Base-by-base conservation (phyloP, 106 monocot genomes). In the Cymbidium sinense region DNA sequence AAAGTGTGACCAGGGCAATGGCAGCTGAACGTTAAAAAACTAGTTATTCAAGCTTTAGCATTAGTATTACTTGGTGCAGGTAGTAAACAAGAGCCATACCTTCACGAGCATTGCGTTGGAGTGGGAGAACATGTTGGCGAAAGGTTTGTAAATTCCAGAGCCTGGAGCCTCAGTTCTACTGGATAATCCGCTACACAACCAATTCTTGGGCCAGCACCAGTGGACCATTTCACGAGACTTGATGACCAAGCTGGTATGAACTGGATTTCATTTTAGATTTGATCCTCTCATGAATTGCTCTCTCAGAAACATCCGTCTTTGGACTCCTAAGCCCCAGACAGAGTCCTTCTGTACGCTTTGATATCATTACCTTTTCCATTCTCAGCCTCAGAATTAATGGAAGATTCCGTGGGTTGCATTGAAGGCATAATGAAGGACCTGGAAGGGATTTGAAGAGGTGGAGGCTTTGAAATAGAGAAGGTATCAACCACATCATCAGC, bases 131-230 rank as follows among this genome's bases (percentile, higher is more conserved):
- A 17, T 72, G 82, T 85, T 9, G 96, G 93, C 1, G 92, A 94
- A 19, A 98, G 83, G 29, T 84, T 76, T 4, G 90, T 85, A 44
- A 98, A 75, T 83, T 98, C 98, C 43, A 94, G 70, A 11, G 98
- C 98, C 70, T 92, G 90, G 27, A 47, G 50, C 73, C 98, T 89
- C 75, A 98, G 70, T 79, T 92, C 87, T 33, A 83, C 4, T 11
- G 98, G 98, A 51, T 98, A 98, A 79, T 94, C 98, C 19, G 87
- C 87, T 20, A 98, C 86, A 51, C 98, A 98, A 13, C 98, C 98
- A 55, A 98, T 98, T 73, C 98, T 89, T 33, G 98, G 94, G 73
- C 94, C 98, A 58, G 86, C 92, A 41, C 98, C 94, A 44, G 84
- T 90, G 69, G 73, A 83, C 98, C 98, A 98, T 65, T 92, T 90